phyloP scores from a whole-genome alignment of 805 yeast genomes.

The Wickerhamomyces chaumierensis region DNA sequence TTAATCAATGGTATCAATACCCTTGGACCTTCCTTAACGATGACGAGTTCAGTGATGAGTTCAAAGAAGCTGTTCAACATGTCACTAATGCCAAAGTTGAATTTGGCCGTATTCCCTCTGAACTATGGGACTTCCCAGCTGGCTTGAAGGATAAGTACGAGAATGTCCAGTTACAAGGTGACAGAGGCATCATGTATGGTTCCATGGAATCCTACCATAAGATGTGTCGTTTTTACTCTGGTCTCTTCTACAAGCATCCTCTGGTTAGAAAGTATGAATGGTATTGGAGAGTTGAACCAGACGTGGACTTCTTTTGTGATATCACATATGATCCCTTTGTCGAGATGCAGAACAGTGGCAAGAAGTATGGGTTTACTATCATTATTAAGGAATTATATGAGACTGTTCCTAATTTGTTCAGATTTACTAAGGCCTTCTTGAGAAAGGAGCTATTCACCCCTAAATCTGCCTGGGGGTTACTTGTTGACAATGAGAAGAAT shows the following conservation, averaged over 20 bases:
- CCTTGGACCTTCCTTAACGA: constrained; percentile 89
- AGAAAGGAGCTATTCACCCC: constrained; percentile 34
- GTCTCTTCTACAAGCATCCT: constrained; percentile 72
- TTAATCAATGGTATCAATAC: constrained; percentile 88
- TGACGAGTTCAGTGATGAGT: constrained; percentile 57
- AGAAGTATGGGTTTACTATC: constrained; percentile 79
- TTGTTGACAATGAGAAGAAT: constrained; percentile 30
- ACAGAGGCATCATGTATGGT: constrained; percentile 76
- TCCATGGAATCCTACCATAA: constrained; percentile 74
- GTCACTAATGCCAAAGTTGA: constrained; percentile 51
- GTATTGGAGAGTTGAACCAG: constrained; percentile 97
- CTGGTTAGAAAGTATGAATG: constrained; percentile 63
- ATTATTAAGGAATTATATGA: constrained; percentile 66
- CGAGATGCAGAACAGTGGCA: constrained; percentile 59
- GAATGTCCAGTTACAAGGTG: constrained; percentile 64
- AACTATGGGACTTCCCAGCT: constrained; percentile 62
- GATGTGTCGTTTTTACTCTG: constrained; percentile 92
- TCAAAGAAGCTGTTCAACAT: constrained; percentile 38
- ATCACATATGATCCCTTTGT: constrained; percentile 83
- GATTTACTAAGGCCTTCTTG: constrained; percentile 58
- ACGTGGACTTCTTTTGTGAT: constrained; percentile 83
- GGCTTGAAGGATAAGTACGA: constrained; percentile 32
- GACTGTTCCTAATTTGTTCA: constrained; percentile 74
- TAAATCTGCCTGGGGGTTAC: constrained; percentile 61
- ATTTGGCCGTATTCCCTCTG: constrained; percentile 54